Evolutionary conservation across 1,284 basidiomycete species (phyloP).

Genomic region (Tremellales sp.): DNA sequence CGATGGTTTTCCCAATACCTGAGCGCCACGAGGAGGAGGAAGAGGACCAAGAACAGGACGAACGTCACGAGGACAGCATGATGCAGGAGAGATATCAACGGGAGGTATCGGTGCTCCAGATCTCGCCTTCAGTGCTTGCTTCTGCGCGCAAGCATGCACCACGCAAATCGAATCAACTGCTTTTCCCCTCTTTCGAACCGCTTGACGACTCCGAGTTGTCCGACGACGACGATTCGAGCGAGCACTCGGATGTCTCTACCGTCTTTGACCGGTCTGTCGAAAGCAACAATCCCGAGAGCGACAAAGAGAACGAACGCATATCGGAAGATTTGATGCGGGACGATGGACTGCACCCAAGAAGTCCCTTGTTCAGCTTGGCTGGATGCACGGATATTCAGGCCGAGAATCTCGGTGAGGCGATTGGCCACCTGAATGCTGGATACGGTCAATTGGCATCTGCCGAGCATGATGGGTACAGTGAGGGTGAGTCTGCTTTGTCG

Average conservation of each 20-base stretch:
- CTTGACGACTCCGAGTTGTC: neutral
- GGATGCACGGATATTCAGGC: too few relatives aligned
- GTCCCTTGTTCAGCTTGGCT: too few relatives aligned
- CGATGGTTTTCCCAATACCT: conserved; percentile 5
- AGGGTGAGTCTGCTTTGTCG: neutral
- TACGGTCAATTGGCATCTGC: too few relatives aligned
- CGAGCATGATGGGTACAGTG: too few relatives aligned
- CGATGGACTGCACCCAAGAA: neutral
- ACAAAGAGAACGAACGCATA: conserved; percentile 40
- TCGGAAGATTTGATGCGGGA: neutral
- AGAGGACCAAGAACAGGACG: neutral
- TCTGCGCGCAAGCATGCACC: neutral
- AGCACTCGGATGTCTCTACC: conserved; percentile 5
- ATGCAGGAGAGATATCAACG: conserved; percentile 4
- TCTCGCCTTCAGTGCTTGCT: neutral
- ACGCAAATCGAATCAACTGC: neutral
- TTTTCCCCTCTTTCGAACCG: neutral
- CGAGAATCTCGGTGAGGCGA: too few relatives aligned
- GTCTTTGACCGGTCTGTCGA: conserved; percentile 4
- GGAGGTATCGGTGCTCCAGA: neutral
- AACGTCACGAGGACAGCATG: neutral
- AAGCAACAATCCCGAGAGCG: conserved; percentile 20
- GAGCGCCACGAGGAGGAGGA: neutral
- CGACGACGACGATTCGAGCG: conserved; percentile 1
- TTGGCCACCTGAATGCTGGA: too few relatives aligned